phyloP scores from a whole-genome alignment of 2,329 filamentous ascomycete species.

The Metarhizium guizhouense region DNA sequence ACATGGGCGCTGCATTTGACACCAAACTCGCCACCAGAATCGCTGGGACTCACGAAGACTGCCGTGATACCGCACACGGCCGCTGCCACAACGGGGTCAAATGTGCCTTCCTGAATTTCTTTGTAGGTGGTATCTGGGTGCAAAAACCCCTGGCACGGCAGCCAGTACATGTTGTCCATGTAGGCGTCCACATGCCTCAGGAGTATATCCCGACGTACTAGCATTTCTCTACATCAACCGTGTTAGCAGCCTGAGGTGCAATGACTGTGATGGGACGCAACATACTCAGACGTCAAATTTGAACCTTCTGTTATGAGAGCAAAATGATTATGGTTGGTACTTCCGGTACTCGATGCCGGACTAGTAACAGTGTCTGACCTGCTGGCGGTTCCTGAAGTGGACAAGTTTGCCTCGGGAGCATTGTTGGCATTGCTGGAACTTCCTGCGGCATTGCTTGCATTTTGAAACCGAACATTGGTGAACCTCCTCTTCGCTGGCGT shows the following conservation, averaged over 20 bases:
- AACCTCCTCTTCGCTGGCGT: slow-evolving; percentile 29
- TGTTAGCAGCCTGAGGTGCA: neutral
- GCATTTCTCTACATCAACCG: slow-evolving; percentile 17
- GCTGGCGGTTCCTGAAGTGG: slow-evolving; percentile 5
- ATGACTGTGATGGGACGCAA: neutral
- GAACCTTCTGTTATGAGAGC: slow-evolving; percentile 15
- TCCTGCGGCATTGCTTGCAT: neutral
- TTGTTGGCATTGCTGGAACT: neutral
- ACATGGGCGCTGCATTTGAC: slow-evolving; percentile 28
- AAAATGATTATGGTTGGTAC: slow-evolving; percentile 8
- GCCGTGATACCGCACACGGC: slow-evolving; percentile 29
- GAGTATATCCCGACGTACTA: slow-evolving; percentile 26
- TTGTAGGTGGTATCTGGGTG: slow-evolving; percentile 25
- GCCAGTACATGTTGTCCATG: slow-evolving; percentile 27
- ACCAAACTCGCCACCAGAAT: slow-evolving; percentile 25
- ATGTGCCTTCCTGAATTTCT: slow-evolving; percentile 26
- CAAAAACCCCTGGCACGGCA: slow-evolving; percentile 30
- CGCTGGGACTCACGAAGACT: slow-evolving; percentile 25
- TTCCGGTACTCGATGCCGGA: slow-evolving; percentile 10
- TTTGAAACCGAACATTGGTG: slow-evolving; percentile 20
- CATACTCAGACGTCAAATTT: slow-evolving; percentile 20
- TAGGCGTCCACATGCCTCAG: slow-evolving; percentile 29
- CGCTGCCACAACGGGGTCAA: slow-evolving; percentile 26
- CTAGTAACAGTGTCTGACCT: slow-evolving; percentile 11
- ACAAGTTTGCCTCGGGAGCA: neutral